Conservation (phyloP, 2,329 filamentous ascomycete genomes). For the Dothistroma septosporum region DNA sequence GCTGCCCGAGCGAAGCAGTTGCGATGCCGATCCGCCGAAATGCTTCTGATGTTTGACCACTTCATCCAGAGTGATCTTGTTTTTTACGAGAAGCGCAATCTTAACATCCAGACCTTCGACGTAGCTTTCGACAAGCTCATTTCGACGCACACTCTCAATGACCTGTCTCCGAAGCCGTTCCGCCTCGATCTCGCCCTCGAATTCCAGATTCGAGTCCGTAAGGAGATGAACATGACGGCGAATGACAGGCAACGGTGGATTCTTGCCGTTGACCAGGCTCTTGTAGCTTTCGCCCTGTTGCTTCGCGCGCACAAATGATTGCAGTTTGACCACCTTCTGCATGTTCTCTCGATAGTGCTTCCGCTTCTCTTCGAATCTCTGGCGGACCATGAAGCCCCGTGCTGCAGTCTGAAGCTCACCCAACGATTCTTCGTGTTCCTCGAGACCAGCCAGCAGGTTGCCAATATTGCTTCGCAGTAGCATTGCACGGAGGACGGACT, state of each 20-base stretch:
- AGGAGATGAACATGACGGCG: conserved; percentile 97
- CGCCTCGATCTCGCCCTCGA: conserved; percentile 97
- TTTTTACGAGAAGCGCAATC: conserved; percentile 95
- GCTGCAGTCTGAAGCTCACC: conserved; percentile 70
- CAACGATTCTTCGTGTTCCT: conserved; percentile 75
- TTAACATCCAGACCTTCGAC: conserved; percentile 99
- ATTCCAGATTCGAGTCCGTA: conserved; percentile 98
- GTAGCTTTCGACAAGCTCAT: conserved; percentile 95
- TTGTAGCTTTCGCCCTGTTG: conserved; percentile 98
- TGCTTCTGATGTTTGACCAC: conserved; percentile 96
- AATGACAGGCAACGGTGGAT: conserved; percentile 91
- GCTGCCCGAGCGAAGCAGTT: conserved; percentile 31
- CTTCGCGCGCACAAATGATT: conserved; percentile 91
- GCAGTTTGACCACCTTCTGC: conserved; percentile 97
- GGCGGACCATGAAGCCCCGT: conserved; percentile 69
- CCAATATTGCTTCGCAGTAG: conserved; percentile 71
- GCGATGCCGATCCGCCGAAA: conserved; percentile 63
- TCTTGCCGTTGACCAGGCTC: conserved; percentile 91
- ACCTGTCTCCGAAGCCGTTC: conserved; percentile 92
- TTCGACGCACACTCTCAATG: conserved; percentile 93
- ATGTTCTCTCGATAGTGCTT: conserved; percentile 92
- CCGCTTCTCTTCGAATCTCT: conserved; percentile 76
- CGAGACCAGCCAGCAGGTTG: conserved; percentile 68
- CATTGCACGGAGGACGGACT: conserved; percentile 74
- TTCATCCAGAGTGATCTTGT: conserved; percentile 98